Percentiles rank a stretch among this genome's conserved stretches.
Conservation (phyloP, 345 rosid species). For the rapeseed (Brassica napus) region DNA sequence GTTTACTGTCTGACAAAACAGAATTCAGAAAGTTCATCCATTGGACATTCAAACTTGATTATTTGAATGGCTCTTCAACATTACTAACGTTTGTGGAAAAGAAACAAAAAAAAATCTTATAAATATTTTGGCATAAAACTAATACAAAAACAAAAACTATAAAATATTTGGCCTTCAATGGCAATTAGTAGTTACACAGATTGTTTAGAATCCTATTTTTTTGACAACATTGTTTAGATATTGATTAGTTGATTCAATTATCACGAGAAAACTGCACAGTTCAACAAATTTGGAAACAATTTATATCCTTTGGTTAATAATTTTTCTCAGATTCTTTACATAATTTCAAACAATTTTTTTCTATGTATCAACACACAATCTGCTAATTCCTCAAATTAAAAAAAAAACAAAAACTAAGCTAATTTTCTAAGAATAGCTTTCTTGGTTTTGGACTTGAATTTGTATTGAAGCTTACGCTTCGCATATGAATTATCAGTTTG, state of each 20-base stretch:
- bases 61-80: slow-evolving; percentile 18
- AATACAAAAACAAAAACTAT: not conserved
- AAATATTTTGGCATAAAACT: not conserved
- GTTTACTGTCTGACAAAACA: slow-evolving; percentile 18
- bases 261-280: not conserved
- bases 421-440: not conserved
- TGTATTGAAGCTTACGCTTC: slow-evolving; percentile 35
- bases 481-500: slow-evolving; percentile 31
- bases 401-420: not conserved
- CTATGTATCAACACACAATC: slow-evolving; percentile 30
- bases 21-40: slow-evolving; percentile 25
- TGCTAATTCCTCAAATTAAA: not conserved
- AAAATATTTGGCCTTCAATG: not conserved
- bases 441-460: slow-evolving; percentile 46
- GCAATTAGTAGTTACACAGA: not conserved
- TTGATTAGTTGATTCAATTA: not conserved
- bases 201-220: not conserved
- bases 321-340: slow-evolving; percentile 22
- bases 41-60: slow-evolving; percentile 12
- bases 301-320: not conserved
- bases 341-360: slow-evolving; percentile 6
- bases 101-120: not conserved
- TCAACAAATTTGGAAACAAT: slow-evolving; percentile 11
- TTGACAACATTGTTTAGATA: not conserved
- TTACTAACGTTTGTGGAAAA: slow-evolving; percentile 10